A percentile compares a stretch with the other conserved stretches of the same genome.
Evolutionary conservation across 306 rosid species (phyloP).

Genomic region (Mimosa bimucronata): DNA sequence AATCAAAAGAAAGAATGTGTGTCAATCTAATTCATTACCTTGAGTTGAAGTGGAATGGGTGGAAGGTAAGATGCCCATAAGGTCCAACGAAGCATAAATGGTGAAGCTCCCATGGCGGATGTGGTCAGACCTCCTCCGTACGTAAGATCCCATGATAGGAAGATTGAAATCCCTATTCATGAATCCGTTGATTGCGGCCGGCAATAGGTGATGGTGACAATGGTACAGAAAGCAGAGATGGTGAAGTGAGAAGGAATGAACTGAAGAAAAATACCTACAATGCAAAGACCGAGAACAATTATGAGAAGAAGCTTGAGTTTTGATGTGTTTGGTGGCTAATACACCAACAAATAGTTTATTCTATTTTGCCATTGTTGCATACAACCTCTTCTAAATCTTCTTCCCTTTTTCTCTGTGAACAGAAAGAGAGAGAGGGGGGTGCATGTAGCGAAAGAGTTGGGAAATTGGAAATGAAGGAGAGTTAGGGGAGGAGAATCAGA

Average conservation of each 20-base stretch:
- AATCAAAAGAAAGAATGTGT: neutral
- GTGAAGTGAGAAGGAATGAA: conserved; percentile 68
- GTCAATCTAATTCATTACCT: neutral
- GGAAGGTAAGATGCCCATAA: neutral
- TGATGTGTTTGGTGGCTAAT: conserved; percentile 44
- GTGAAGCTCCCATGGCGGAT: conserved; percentile 58
- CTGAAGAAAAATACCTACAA: conserved; percentile 61
- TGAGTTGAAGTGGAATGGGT: neutral
- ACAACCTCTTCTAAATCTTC: neutral
- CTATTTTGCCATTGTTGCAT: conserved; percentile 35
- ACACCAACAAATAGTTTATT: conserved; percentile 47
- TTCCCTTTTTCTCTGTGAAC: conserved; percentile 2
- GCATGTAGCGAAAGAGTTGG: neutral
- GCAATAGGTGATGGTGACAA: conserved; percentile 7
- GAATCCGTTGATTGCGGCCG: conserved; percentile 34
- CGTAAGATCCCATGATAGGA: conserved; percentile 56
- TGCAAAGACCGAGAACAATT: conserved; percentile 54
- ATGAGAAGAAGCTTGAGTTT: conserved; percentile 60
- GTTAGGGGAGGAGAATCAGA: neutral
- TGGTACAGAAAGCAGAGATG: conserved; percentile 56
- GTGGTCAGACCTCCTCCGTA: conserved; percentile 69
- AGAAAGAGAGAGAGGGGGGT: neutral
- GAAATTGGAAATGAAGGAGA: conserved; percentile 3
- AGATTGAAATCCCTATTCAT: conserved; percentile 51
- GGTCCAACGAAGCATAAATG: conserved; percentile 58